These are phyloP conservation scores for Backusella parvicylindrica DNA, from an alignment of 192 early-diverging fungal genomes.

Conservation along the genomic window DNA sequence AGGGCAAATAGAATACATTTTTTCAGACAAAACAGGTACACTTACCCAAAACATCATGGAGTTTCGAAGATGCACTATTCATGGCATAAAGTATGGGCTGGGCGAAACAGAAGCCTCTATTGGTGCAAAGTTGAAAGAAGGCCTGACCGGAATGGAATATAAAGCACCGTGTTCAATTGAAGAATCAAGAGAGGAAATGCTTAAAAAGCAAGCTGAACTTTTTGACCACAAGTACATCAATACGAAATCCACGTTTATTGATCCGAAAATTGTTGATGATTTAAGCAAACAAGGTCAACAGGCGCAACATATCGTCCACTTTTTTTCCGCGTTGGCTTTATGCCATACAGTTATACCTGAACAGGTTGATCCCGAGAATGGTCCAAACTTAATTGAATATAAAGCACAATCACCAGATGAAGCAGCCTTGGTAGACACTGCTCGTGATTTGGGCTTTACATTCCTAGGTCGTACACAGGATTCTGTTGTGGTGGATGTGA, in stretches of 20 bases:
- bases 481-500: conserved; percentile 63
- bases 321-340: conserved; percentile 56
- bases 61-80: conserved; percentile 65
- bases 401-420: conserved; percentile 94
- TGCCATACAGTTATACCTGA: conserved; percentile 65
- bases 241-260: conserved; percentile 65
- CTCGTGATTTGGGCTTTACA: conserved; percentile 76
- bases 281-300: conserved; percentile 1
- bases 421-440: conserved; percentile 82
- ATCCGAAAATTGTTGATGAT: conserved; percentile 36
- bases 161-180: conserved; percentile 13
- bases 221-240: conserved; percentile 61
- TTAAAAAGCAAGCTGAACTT: conserved; percentile 46
- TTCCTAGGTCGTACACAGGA: conserved; percentile 74
- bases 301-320: conserved; percentile 25
- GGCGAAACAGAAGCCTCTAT: conserved; percentile 52
- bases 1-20: conserved; percentile 77
- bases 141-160: background rate
- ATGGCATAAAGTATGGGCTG: conserved; percentile 54
- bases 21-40: conserved; percentile 82
- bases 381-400: conserved; percentile 63
- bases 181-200: conserved; percentile 48
- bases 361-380: conserved; percentile 38
- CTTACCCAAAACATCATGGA: conserved; percentile 79
- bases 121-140: conserved; percentile 31